Percentiles rank a stretch among this genome's conserved stretches.
Evolutionary conservation across 768 basidiomycete species (phyloP).

Genomic region (Pholiota conissans): DNA sequence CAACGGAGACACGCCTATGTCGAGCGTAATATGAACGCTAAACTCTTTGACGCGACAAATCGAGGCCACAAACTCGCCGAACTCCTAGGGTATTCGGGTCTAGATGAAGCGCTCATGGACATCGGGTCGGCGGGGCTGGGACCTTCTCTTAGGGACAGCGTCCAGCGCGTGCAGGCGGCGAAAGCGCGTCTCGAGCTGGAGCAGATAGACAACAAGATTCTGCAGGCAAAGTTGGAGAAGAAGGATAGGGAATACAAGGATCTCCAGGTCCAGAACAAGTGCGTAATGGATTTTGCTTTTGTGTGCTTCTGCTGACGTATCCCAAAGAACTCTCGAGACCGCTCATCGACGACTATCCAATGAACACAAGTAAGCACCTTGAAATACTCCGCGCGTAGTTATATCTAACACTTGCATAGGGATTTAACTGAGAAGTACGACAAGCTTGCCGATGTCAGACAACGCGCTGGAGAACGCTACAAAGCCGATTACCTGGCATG

Average conservation of each 20-base stretch:
- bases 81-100: constrained; percentile 42
- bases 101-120: constrained; percentile 41
- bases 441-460: constrained; percentile 40
- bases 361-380: neutral
- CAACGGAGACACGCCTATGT: constrained; percentile 29
- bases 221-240: constrained; percentile 20
- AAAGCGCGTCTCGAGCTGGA: constrained; percentile 27
- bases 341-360: neutral
- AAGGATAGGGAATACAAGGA: constrained; percentile 25
- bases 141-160: constrained; percentile 33
- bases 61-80: constrained; percentile 38
- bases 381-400: neutral
- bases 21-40: constrained; percentile 13
- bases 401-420: neutral
- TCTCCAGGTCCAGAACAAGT: constrained; percentile 15
- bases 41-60: constrained; percentile 36
- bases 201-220: constrained; percentile 22
- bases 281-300: neutral
- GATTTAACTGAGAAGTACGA: constrained; percentile 44
- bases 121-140: constrained; percentile 37
- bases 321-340: neutral
- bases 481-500: constrained; percentile 55
- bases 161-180: constrained; percentile 32
- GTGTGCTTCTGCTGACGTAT: neutral
- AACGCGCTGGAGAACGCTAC: constrained; percentile 46